Evolutionary conservation across 345 rosid species (phyloP), one percentile per base, ranked within the genome.

Genomic region (Leavenworthia alabamica): DNA sequence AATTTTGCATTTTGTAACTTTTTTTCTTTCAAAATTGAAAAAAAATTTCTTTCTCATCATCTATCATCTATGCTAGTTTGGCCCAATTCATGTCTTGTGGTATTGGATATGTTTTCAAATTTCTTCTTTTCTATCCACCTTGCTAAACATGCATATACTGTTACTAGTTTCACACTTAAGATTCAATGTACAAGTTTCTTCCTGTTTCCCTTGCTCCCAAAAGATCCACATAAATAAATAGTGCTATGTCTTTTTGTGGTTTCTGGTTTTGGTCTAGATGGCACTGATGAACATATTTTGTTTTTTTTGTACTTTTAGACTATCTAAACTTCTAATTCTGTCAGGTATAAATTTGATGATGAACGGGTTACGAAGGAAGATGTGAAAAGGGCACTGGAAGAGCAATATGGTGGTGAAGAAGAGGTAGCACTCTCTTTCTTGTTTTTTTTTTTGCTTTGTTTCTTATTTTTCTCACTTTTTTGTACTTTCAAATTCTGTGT

Each of bases 341-440:
- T 56, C 54, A 93, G 99, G 99, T 89, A 72, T 75, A 93, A 89
- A 69, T 89, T 93, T 79, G 99, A 93, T 59, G 99, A 93, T 82
- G 99, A 93, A 62, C 85, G 99, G 44, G 99, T 93, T 59, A 93
- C 99, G 13, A 93, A 93, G 76, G 99, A 89, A 81, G 94, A 89
- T 64, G 56, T 76, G 65, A 86, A 85, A 73, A 89, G 88, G 77
- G 97, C 91, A 57, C 71, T 93, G 67, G 99, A 93, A 64, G 99
- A 93, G 75, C 99, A 93, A 66, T 93, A 93, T 80, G 99, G 99
- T 43, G 99, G 99, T 56, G 99, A 93, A 74, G 99, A 93, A 78
- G 99, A 93, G 97, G 99, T 93, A 70, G 9, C 33, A n/a, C 59
- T 65, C 67, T 19, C 26, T 40, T 22, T 44, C 37, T 56, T 37